Percentiles rank a stretch among this genome's conserved stretches.
These are phyloP conservation scores for Cynara cardunculus DNA, from an alignment of 129 eudicot genomes.

Conservation along the genomic window DNA sequence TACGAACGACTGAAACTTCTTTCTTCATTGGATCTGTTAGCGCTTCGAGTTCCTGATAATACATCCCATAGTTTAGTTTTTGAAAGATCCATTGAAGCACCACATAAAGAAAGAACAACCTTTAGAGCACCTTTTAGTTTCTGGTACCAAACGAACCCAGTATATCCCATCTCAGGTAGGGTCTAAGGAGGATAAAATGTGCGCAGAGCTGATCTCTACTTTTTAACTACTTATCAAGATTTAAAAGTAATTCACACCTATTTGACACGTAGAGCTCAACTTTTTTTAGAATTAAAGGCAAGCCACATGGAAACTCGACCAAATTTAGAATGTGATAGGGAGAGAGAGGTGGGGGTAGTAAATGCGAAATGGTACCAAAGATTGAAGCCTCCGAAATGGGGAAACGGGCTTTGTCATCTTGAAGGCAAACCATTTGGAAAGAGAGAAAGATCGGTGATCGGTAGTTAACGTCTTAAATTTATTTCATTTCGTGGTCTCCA, in stretches of 20 bases:
- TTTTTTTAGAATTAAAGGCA: background rate
- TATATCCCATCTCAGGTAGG: background rate
- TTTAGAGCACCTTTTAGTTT: no score
- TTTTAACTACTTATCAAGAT: background rate
- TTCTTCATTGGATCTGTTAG: slow-evolving; percentile 93
- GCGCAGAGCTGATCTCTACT: background rate
- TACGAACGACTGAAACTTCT: slow-evolving; percentile 77
- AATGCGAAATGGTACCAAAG: slow-evolving; percentile 28
- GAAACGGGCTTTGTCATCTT: background rate
- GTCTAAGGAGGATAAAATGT: background rate
- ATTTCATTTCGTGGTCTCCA: background rate
- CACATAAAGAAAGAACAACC: no score
- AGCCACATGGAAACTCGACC: slow-evolving; percentile 14
- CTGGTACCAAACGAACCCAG: background rate
- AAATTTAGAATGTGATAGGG: slow-evolving; percentile 5
- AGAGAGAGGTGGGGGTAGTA: slow-evolving; percentile 14
- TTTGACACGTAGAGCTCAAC: background rate
- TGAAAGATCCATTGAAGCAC: background rate
- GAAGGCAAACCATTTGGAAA: background rate
- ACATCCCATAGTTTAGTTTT: background rate
- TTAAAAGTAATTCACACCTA: background rate
- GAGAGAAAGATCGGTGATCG: background rate
- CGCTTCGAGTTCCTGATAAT: slow-evolving; percentile 74
- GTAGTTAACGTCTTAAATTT: background rate
- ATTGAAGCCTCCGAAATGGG: slow-evolving; percentile 11